phyloP scores from a whole-genome alignment of 768 basidiomycete species.

The Pisolithus tinctorius region DNA sequence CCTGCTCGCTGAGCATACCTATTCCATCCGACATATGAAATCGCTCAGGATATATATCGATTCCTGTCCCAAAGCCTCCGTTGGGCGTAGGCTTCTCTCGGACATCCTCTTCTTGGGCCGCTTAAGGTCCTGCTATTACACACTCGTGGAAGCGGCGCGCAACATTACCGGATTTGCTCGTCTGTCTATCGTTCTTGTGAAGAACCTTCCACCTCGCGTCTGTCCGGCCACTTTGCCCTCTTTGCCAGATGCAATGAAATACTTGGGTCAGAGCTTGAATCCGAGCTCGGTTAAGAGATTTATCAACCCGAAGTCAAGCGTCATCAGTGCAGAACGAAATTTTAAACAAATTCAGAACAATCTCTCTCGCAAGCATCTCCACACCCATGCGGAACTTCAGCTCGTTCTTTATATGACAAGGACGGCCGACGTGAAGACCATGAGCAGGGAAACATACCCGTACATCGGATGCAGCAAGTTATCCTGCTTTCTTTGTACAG shows the following conservation, averaged over 20 bases:
- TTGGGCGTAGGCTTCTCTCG: neutral
- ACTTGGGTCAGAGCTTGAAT: neutral
- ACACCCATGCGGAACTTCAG: constrained; percentile 1
- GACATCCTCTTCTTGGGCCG: constrained; percentile 1
- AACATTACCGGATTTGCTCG: neutral
- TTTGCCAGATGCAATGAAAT: neutral
- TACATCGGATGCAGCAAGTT: constrained; percentile 4
- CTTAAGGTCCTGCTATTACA: neutral
- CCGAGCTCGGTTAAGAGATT: neutral
- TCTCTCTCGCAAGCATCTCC: neutral
- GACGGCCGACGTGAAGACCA: neutral
- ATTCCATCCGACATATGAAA: neutral
- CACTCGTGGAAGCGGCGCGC: neutral
- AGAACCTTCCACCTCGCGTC: neutral
- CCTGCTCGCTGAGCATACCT: constrained; percentile 1
- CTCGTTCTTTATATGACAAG: neutral
- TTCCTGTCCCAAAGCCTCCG: neutral
- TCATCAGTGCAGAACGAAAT: neutral
- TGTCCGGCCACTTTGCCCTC: neutral
- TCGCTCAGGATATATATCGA: neutral
- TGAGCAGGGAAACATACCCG: neutral
- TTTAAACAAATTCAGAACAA: constrained; percentile 1
- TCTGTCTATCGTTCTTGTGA: neutral
- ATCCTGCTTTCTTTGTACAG: constrained; percentile 1
- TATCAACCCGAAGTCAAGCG: neutral